A percentile compares a stretch with the other conserved stretches of the same genome.
phyloP scores from a whole-genome alignment of 164 flowering plant species.

The Tetracentron sinense region DNA sequence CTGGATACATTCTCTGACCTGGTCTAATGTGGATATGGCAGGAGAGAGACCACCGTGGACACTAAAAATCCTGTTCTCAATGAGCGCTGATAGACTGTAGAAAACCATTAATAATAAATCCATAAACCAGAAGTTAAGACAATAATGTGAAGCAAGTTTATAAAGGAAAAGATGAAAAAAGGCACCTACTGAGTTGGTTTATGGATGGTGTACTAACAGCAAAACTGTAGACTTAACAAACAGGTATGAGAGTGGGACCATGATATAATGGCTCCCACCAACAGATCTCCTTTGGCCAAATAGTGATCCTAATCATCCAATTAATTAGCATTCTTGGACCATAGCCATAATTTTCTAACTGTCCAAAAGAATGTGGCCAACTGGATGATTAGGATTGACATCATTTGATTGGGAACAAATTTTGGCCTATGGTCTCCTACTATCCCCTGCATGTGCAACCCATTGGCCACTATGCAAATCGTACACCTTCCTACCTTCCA shows the following conservation, averaged over 20 bases:
- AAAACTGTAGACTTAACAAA: background rate
- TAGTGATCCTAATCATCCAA: background rate
- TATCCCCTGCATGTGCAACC: background rate
- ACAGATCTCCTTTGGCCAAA: background rate
- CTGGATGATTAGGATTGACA: background rate
- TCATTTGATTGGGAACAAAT: background rate
- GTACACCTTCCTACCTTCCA: background rate
- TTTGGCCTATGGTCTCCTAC: background rate
- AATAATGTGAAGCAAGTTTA: background rate
- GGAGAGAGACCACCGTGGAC: slow-evolving; percentile 99
- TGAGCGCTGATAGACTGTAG: slow-evolving; percentile 91
- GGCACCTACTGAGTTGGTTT: background rate
- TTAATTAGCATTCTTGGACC: background rate
- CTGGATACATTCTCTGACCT: slow-evolving; percentile 43
- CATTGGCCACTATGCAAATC: background rate
- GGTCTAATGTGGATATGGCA: slow-evolving; percentile 84
- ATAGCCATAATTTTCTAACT: background rate
- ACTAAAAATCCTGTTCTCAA: slow-evolving; percentile 87
- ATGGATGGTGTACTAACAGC: slow-evolving; percentile 4
- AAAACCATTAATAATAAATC: slow-evolving; percentile 9
- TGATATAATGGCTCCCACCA: background rate
- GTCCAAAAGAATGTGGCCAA: background rate
- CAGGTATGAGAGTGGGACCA: background rate
- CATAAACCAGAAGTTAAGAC: background rate
- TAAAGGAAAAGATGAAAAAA: background rate